These are phyloP conservation scores for Penicillium coprophilum DNA, from an alignment of 495 filamentous ascomycete species.

Conservation along the genomic window DNA sequence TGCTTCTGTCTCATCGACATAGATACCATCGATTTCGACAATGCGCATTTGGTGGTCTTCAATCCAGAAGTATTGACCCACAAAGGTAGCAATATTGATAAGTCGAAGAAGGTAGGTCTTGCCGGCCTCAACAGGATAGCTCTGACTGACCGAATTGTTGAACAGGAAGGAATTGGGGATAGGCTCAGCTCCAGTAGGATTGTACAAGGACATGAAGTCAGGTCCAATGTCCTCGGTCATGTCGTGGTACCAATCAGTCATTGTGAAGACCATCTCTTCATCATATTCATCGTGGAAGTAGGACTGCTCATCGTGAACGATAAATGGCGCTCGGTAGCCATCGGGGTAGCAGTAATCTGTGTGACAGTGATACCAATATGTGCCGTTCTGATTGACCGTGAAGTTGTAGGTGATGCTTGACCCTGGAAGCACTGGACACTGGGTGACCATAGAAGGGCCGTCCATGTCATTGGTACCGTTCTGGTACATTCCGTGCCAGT, in stretches of 20 bases:
- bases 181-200: constrained; percentile 55
- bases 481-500: constrained; percentile 81
- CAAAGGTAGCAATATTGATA: constrained; percentile 73
- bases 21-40: constrained; percentile 55
- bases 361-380: constrained; percentile 85
- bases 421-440: constrained; percentile 68
- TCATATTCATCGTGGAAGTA: constrained; percentile 64
- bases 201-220: constrained; percentile 47
- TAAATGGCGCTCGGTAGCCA: constrained; percentile 67
- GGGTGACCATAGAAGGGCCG: constrained; percentile 64
- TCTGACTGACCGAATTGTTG: constrained; percentile 57
- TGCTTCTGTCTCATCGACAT: constrained; percentile 56
- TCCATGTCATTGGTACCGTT: constrained; percentile 72
- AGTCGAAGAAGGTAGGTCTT: constrained; percentile 81
- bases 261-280: constrained; percentile 46
- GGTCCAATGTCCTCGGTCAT: constrained; percentile 44
- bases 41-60: constrained; percentile 66
- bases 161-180: constrained; percentile 54
- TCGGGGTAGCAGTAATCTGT: constrained; percentile 69
- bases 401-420: constrained; percentile 72
- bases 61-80: constrained; percentile 76
- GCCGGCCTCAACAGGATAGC: constrained; percentile 61
- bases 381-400: constrained; percentile 72
- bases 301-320: constrained; percentile 64
- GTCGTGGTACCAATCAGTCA: constrained; percentile 65